Conservation (phyloP, 2,329 filamentous ascomycete species). For the Neofusicoccum ribis region DNA sequence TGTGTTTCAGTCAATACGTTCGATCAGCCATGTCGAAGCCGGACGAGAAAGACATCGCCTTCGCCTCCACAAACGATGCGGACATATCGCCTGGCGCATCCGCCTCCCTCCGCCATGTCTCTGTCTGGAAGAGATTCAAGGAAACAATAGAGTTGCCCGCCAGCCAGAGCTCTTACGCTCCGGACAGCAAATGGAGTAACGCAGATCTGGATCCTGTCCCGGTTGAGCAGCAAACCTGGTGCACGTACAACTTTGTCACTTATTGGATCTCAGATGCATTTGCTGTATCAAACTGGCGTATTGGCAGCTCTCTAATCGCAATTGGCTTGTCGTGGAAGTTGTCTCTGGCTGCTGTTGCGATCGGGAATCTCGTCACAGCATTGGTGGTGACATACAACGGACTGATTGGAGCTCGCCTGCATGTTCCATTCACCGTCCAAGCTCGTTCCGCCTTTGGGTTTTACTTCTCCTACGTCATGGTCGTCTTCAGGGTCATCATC, state of each 20-base stretch:
- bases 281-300: background rate
- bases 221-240: background rate
- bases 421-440: constrained; percentile 10
- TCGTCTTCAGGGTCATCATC: constrained; percentile 36
- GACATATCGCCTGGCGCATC: background rate
- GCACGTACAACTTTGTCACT: background rate
- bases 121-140: background rate
- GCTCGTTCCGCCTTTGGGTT: background rate
- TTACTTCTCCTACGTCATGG: constrained; percentile 10
- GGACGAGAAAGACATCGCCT: background rate
- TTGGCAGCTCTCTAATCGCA: constrained; percentile 3
- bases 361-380: constrained; percentile 2
- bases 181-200: background rate
- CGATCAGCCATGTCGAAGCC: background rate
- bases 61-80: background rate
- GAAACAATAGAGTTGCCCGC: background rate
- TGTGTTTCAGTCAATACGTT: background rate
- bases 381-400: constrained; percentile 5
- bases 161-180: background rate
- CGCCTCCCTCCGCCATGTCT: background rate
- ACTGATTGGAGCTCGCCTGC: constrained; percentile 3
- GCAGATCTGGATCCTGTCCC: constrained; percentile 7
- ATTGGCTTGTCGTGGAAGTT: constrained; percentile 14
- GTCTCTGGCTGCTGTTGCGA: background rate
- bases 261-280: constrained; percentile 16